Percentiles rank a stretch among this genome's conserved stretches.
phyloP scores from a whole-genome alignment of 805 yeast species.

The Candida ortonii region DNA sequence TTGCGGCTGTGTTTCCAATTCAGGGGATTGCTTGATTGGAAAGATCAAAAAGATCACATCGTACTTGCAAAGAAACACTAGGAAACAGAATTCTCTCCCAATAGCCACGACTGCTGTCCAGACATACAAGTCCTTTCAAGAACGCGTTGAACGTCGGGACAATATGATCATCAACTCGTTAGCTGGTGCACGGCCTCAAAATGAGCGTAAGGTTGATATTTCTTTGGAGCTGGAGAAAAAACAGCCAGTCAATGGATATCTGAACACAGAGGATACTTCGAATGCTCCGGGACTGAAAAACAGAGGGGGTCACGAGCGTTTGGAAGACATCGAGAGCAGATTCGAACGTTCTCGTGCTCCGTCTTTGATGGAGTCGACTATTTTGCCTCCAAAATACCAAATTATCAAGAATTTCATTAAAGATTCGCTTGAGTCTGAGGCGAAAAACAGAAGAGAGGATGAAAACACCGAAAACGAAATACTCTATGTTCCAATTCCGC shows the following conservation, averaged over 20 bases:
- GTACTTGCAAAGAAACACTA: slow-evolving; percentile 55
- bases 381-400: slow-evolving; percentile 23
- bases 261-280: too few relatives aligned
- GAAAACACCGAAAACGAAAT: slow-evolving; percentile 3
- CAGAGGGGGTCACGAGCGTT: too few relatives aligned
- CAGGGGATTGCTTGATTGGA: slow-evolving; percentile 53
- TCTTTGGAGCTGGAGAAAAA: too few relatives aligned
- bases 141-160: slow-evolving; percentile 29
- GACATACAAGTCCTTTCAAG: slow-evolving; percentile 31
- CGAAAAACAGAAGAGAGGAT: slow-evolving; percentile 2
- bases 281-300: too few relatives aligned
- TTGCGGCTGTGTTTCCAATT: slow-evolving; percentile 58
- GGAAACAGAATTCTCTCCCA: slow-evolving; percentile 41
- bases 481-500: slow-evolving; percentile 17
- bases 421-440: slow-evolving; percentile 3
- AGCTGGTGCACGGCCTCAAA: too few relatives aligned
- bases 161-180: slow-evolving; percentile 13
- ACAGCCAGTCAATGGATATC: too few relatives aligned
- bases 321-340: too few relatives aligned
- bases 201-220: too few relatives aligned
- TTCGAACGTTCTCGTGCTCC: too few relatives aligned
- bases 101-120: slow-evolving; percentile 29
- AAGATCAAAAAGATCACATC: slow-evolving; percentile 63
- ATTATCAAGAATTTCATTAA: slow-evolving; percentile 19
- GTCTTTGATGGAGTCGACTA: slow-evolving; percentile 18